phyloP scores from a whole-genome alignment of 495 filamentous ascomycete genomes.

The Thermothielavioides terrestris region DNA sequence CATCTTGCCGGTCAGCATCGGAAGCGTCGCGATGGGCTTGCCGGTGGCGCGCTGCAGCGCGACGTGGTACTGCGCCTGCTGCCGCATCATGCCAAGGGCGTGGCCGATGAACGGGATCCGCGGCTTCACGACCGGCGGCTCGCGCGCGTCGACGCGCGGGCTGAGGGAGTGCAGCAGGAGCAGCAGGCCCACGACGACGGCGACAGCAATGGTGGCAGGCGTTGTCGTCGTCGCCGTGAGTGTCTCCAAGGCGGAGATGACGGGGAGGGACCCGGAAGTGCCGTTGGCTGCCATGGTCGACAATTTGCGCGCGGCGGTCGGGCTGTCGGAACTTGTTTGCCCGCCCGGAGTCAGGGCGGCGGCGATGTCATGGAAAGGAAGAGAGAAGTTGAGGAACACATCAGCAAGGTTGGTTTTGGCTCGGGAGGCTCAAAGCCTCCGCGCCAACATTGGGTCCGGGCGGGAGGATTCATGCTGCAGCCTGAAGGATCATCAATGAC shows the following conservation, averaged over 20 bases:
- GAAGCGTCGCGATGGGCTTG: slow-evolving; percentile 16
- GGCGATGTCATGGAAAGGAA: no score
- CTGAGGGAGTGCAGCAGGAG: neutral
- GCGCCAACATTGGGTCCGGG: no score
- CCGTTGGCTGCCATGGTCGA: neutral
- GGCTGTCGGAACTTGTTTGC: neutral
- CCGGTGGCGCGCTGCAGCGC: slow-evolving; percentile 3
- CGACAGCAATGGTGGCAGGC: neutral
- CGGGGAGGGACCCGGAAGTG: neutral
- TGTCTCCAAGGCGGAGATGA: neutral
- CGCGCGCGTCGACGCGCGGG: slow-evolving; percentile 10
- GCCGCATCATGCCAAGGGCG: slow-evolving; percentile 15
- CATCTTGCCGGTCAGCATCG: slow-evolving; percentile 20
- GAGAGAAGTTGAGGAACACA: no score
- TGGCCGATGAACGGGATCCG: slow-evolving; percentile 24
- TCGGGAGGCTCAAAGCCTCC: no score
- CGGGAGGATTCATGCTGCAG: no score
- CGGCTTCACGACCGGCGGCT: slow-evolving; percentile 22
- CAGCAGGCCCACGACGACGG: neutral
- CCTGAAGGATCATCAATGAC: no score
- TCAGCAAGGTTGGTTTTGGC: no score
- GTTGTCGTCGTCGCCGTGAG: neutral
- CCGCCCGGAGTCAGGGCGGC: no score
- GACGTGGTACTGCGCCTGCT: slow-evolving; percentile 19
- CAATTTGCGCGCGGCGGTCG: no score